Conservation (phyloP, 768 basidiomycete species). For the Mycena albidolilacea region DNA sequence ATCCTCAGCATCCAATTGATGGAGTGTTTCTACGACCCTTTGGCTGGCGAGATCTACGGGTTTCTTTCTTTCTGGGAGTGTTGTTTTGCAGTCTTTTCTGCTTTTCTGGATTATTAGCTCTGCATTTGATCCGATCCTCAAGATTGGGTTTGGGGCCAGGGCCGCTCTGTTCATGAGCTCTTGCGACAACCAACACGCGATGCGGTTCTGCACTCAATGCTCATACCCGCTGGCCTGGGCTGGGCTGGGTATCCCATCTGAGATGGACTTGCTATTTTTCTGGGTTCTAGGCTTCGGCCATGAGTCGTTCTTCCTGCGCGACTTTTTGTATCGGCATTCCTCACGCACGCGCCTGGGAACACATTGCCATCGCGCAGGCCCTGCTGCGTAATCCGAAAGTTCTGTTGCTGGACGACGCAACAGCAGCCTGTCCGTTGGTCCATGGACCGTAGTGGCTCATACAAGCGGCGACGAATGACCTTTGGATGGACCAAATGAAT, state of each 20-base stretch:
- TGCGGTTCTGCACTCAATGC: too few relatives aligned
- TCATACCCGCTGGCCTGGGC: too few relatives aligned
- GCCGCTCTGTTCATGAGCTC: too few relatives aligned
- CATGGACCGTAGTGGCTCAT: background rate
- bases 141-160: too few relatives aligned
- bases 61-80: background rate
- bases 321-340: slow-evolving; percentile 31
- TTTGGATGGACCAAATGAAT: background rate
- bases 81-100: slow-evolving; percentile 9
- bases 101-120: background rate
- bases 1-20: slow-evolving; percentile 79
- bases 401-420: slow-evolving; percentile 90
- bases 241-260: too few relatives aligned
- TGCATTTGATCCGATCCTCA: too few relatives aligned
- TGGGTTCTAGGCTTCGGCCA: slow-evolving; percentile 38
- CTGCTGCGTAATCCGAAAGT: slow-evolving; percentile 95
- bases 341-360: slow-evolving; percentile 55
- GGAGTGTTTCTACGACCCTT: slow-evolving; percentile 88
- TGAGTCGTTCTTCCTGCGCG: slow-evolving; percentile 62
- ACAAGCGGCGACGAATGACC: background rate
- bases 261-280: too few relatives aligned
- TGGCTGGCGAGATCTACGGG: slow-evolving; percentile 78
- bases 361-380: slow-evolving; percentile 90
- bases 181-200: too few relatives aligned
- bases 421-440: too few relatives aligned